Evolutionary conservation across 352 stramenopile genomes (phyloP), one percentile per base, ranked within the genome.

Genomic region (Pythium phragmiticola): DNA sequence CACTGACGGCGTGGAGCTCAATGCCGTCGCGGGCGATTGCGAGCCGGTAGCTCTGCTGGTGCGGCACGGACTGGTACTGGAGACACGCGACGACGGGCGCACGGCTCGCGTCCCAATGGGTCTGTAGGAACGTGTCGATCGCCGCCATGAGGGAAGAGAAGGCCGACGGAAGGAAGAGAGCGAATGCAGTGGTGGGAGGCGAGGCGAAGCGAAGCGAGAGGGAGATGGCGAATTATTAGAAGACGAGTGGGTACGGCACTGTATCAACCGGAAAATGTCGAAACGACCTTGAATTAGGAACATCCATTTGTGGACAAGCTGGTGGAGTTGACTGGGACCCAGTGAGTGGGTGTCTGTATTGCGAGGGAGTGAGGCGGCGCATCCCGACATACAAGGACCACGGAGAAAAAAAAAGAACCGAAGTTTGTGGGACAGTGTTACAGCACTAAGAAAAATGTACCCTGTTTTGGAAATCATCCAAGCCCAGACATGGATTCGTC

Each of bases 11-110:
- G n/a, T 62, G 59, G 45, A 86, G 39, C 63, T 86, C 74, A 30
- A 86, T 61, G 50, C 77, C 74, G 8, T 68, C 66, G 50, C 46
- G 19, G 23, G 67, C 70, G 26, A 86, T 39, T 45, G 69, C 30
- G 58, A 86, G 56, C 8, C 60, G 66, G 50, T 72, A 74, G 43
- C 48, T 58, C 33, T 58, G 19, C 9, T 59, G 23, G 50, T 53
- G 33, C 26, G 42, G 23, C 11, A 37, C 34, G 12, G 60, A 53
- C 33, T 73, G 42, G 52, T 65, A 73, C 16, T 57, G 34, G 7
- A 56, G 11, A 17, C 60, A 73, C 8, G 49, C 36, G 21, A 69
- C 67, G 30, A 69, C 51, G 9, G 61, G 67, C 47, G 67, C 67
- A 17, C 51, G 67, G 2, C 17, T 12, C 30, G 47, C 45, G 21